These are phyloP conservation scores for Flaveria bidentis DNA, from an alignment of 129 eudicot genomes.

Conservation along the genomic window DNA sequence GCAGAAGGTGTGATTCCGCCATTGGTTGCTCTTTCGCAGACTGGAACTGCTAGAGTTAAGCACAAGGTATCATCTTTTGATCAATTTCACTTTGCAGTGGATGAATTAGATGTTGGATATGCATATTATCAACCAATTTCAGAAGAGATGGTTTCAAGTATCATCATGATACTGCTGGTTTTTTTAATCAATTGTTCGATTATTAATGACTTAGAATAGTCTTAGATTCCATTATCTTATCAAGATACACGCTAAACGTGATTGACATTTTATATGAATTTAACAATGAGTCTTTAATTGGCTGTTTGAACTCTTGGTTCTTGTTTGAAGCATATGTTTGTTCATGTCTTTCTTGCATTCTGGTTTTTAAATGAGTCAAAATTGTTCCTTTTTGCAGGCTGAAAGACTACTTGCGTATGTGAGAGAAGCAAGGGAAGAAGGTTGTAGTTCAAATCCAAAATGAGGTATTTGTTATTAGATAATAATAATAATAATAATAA, in stretches of 20 bases:
- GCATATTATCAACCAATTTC: not conserved
- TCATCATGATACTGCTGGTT: too few relatives aligned
- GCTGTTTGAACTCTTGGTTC: not conserved
- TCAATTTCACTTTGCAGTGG: not conserved
- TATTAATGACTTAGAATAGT: not conserved
- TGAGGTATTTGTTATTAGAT: slow-evolving; percentile 24
- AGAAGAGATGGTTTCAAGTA: too few relatives aligned
- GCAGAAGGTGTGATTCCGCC: slow-evolving; percentile 97
- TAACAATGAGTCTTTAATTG: too few relatives aligned
- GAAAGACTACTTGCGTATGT: slow-evolving; percentile 71
- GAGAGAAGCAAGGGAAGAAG: slow-evolving; percentile 91
- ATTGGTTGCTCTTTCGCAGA: slow-evolving; percentile 78
- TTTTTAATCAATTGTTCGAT: not conserved
- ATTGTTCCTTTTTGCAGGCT: slow-evolving; percentile 52
- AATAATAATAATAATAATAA: not conserved
- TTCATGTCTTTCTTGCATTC: not conserved
- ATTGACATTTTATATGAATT: not conserved
- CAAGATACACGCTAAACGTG: not conserved
- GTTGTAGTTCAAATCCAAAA: slow-evolving; percentile 72
- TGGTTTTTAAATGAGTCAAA: not conserved
- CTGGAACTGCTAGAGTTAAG: slow-evolving; percentile 72
- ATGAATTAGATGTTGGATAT: not conserved
- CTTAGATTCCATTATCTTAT: not conserved
- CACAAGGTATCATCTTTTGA: slow-evolving; percentile 64
- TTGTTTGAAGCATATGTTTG: not conserved